phyloP scores from a whole-genome alignment of 2,329 filamentous ascomycete genomes.

The Bretziella fagacearum region DNA sequence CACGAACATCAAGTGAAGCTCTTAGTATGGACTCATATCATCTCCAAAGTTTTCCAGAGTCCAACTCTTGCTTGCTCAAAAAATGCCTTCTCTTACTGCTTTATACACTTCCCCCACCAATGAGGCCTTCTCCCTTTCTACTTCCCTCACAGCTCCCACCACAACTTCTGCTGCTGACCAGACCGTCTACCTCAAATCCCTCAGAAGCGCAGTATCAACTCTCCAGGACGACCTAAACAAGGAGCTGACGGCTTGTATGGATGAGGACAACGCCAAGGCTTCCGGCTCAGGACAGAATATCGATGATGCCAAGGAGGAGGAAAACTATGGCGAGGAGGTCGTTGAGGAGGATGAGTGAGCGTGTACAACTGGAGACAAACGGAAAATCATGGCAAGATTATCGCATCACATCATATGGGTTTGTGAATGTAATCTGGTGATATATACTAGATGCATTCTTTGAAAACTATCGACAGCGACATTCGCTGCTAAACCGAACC shows the following conservation, averaged over 20 bases:
- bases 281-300: constrained; percentile 19
- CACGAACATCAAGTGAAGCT: not conserved
- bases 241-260: constrained; percentile 58
- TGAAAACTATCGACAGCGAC: no score
- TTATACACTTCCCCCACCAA: constrained; percentile 36
- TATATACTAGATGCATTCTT: no score
- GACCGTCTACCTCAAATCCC: constrained; percentile 39
- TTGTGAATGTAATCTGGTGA: no score
- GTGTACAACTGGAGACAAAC: not conserved
- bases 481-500: no score
- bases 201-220: constrained; percentile 38
- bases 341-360: constrained; percentile 39
- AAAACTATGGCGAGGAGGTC: constrained; percentile 75
- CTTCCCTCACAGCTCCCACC: constrained; percentile 22
- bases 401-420: no score
- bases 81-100: constrained; percentile 6
- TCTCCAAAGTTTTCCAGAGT: not conserved
- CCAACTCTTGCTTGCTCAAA: not conserved
- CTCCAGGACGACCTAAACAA: constrained; percentile 53
- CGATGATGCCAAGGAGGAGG: constrained; percentile 46
- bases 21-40: not conserved
- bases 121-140: constrained; percentile 29
- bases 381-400: not conserved
- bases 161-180: constrained; percentile 30
- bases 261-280: constrained; percentile 42